A percentile compares a stretch with the other conserved stretches of the same genome.
Evolutionary conservation across 805 yeast genomes (phyloP).

Genomic region (Suhomyces tanzawaensis): DNA sequence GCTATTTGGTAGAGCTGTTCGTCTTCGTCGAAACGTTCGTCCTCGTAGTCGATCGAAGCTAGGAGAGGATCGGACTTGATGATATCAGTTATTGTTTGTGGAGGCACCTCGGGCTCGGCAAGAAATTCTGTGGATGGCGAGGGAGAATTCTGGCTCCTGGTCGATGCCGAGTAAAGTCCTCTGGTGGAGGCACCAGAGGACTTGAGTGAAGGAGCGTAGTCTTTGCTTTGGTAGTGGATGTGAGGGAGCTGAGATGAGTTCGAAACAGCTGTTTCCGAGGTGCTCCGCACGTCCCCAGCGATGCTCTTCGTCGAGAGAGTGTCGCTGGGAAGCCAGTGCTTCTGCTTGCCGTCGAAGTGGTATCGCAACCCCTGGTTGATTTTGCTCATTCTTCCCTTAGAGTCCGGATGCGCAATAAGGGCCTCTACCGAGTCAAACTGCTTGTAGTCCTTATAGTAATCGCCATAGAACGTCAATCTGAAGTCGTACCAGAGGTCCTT

Average conservation of each 20-base stretch:
- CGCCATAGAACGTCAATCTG: conserved; percentile 65
- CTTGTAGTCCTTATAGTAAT: conserved; percentile 68
- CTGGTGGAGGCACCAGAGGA: conserved; percentile 33
- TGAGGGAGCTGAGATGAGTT: neutral
- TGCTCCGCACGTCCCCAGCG: conserved; percentile 21
- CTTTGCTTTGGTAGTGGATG: conserved; percentile 3
- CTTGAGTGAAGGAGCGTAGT: conserved; percentile 26
- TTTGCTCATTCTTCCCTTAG: conserved; percentile 61
- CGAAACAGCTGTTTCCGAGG: conserved; percentile 21
- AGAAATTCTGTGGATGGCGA: conserved; percentile 23
- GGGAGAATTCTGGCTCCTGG: conserved; percentile 13
- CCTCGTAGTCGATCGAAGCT: conserved; percentile 24
- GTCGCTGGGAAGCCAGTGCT: conserved; percentile 66
- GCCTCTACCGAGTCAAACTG: conserved; percentile 82
- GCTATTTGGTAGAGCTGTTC: conserved; percentile 35
- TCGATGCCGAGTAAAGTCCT: conserved; percentile 31
- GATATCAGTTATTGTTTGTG: conserved; percentile 3
- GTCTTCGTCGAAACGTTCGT: conserved; percentile 38
- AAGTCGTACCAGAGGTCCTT: conserved; percentile 83
- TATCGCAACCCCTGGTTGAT: conserved; percentile 83
- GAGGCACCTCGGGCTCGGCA: neutral
- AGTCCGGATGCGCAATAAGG: conserved; percentile 63
- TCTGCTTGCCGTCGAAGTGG: conserved; percentile 70
- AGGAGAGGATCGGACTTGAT: conserved; percentile 9
- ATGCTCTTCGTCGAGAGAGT: conserved; percentile 8